phyloP scores from a whole-genome alignment of 1,284 basidiomycete genomes.

The Ustilago xerochloae region DNA sequence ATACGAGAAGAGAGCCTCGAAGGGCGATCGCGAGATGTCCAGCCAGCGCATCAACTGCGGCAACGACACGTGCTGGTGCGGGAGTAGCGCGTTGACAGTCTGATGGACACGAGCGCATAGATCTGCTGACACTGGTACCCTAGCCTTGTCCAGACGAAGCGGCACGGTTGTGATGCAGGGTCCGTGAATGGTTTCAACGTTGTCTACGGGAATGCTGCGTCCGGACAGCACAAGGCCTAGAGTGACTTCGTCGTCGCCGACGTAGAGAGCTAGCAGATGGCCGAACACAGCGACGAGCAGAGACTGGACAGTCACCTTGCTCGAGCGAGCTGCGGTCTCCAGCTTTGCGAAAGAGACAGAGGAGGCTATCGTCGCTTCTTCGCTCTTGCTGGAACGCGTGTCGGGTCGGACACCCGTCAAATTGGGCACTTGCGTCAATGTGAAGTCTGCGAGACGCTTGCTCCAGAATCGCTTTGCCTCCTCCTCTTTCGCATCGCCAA shows the following conservation, averaged over 20 bases:
- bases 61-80: constrained; percentile 57
- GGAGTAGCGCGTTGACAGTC: constrained; percentile 33
- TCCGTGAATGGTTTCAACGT: constrained; percentile 54
- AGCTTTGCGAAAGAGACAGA: constrained; percentile 6
- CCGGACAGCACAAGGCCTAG: constrained; percentile 63
- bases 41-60: constrained; percentile 54
- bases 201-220: constrained; percentile 38
- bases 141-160: constrained; percentile 32
- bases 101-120: constrained; percentile 19
- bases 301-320: constrained; percentile 52
- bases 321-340: constrained; percentile 26
- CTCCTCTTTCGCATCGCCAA: constrained; percentile 14
- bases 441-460: constrained; percentile 38
- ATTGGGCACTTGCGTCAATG: constrained; percentile 49
- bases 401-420: constrained; percentile 51
- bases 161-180: constrained; percentile 63
- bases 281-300: constrained; percentile 50
- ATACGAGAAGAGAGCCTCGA: constrained; percentile 61
- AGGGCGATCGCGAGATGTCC: constrained; percentile 29
- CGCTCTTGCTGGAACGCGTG: constrained; percentile 6
- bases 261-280: constrained; percentile 48
- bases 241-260: constrained; percentile 51
- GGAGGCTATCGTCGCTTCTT: constrained; percentile 26
- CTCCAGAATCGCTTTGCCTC: constrained; percentile 47
- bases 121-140: neutral